Evolutionary conservation across 148 eudicot genomes (phyloP).

Genomic region (Selenicereus undatus): DNA sequence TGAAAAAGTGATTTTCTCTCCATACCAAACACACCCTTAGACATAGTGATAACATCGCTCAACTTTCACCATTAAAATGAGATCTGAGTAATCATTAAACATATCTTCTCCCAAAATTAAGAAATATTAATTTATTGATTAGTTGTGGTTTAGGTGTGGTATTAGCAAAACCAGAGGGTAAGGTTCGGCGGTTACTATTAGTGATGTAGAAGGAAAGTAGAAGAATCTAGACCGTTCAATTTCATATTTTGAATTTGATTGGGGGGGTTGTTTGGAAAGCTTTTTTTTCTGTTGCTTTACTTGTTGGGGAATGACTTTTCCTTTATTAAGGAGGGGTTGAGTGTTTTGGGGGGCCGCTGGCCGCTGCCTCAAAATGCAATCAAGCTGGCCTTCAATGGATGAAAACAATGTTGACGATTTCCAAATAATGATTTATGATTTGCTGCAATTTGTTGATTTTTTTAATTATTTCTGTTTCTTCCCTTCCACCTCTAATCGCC

Average conservation of each 20-base stretch:
- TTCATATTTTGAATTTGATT: background rate
- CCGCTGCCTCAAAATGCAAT: background rate
- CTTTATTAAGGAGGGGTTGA: slow-evolving; percentile 2
- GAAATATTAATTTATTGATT: background rate
- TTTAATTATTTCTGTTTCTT: background rate
- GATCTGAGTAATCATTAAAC: background rate
- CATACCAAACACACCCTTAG: too few species aligned
- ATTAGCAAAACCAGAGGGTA: background rate
- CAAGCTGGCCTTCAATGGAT: slow-evolving; percentile 14
- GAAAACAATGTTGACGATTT: background rate
- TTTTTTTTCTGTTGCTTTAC: background rate
- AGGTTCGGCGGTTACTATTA: too few species aligned
- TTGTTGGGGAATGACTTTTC: slow-evolving; percentile 4
- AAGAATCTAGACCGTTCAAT: background rate
- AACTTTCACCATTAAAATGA: too few species aligned
- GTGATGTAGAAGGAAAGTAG: background rate
- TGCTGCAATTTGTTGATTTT: background rate
- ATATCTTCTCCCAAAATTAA: background rate
- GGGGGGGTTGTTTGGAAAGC: background rate
- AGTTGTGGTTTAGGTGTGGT: background rate
- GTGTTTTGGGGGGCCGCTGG: slow-evolving; percentile 7
- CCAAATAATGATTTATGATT: background rate
- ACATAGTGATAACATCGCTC: too few species aligned
- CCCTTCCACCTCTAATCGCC: background rate
- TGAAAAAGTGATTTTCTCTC: too few species aligned